Base-by-base conservation (phyloP, 805 yeast genomes). In the Clavispora fructus region DNA sequence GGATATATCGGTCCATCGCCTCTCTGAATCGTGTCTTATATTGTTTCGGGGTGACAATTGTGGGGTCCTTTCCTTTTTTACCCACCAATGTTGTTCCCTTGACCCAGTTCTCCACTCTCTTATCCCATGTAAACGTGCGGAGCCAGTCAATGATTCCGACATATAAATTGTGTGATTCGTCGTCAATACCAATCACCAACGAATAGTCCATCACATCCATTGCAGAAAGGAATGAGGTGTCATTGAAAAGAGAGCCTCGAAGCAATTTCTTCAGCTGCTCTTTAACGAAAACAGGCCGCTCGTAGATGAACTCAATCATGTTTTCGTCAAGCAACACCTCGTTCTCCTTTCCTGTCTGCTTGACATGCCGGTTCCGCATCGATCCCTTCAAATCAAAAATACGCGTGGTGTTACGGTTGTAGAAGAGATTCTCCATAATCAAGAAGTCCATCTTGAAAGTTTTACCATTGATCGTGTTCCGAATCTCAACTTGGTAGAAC, bases 151-250 rank as follows among this genome's bases (percentile, higher is more conserved):
- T 91, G 35, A 94, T 91, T 4, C 99, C 99, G 12, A 91, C 96
- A 16, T 90, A 89, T 32, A 94, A 71, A 45, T 83, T 83, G 43
- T 77, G 76, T 19, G 79, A 76, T 11, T 69, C 62, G 40, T 71
- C 74, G 60, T 94, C 96, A 35, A 94, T 87, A 0, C 98, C 99
- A 49, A 94, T 84, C 9, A 94, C 96, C 52, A 94, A 71, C 0
- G 98, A 92, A 60, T 94, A 94, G 64, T 94, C 99, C 99, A 94
- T 94, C 6, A 94, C 98, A 60, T 94, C 95, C 96, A 94, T 88
- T 58, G 95, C 94, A 3, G 96, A 90, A 44, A 94, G 69, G 62
- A 94, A 95, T 13, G 94, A 70, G 0, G 98, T 94, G 58, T 94
- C 99, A 60, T 95, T 94, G 85, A 95, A 94, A 27, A 94, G 67